Evolutionary conservation across 768 basidiomycete species (phyloP), one percentile per base, ranked within the genome.

Genomic region (Mrakia frigida): DNA sequence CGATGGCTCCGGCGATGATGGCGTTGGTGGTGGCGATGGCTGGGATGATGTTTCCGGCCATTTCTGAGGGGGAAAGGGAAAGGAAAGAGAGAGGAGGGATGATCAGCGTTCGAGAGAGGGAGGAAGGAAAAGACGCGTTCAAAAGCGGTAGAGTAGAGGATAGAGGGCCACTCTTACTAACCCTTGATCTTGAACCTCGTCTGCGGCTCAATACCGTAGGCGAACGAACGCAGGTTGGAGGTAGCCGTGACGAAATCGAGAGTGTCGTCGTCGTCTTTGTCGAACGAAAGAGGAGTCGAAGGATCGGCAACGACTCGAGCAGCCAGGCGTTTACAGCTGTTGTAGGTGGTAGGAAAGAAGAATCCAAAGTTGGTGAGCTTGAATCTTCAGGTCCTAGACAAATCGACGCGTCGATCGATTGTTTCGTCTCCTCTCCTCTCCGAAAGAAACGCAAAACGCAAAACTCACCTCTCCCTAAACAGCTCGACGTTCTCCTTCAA

Each of bases 1-100:
- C 94, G 81, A 98, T 94, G 53, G 96, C 86, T 0, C 96, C 97
- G 0, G 97, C 91, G 79, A 98, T 89, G 83, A 99, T 92, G 14
- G 97, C 97, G 82, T 99, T 99, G 33, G 97, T 99, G 5, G 97
- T 99, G 6, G 97, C 97, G 80, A 99, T 98, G 1, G 97, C 97
- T 9, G 97, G 97, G 79, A 98, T 99, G 81, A 99, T 98, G 84
- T 99, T 99, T 14, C 97, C 97, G 0, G 97, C 97, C 93, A 98
- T 98, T 84, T 98, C 95, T 96, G 82, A 31, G 6, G 10, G 43
- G 43, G 33, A 56, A 33, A 37, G 46, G 37, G n/a, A 25, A 11
- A 59, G 41, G 3, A 31, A 23, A 52, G 31, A 46, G 7, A 41
- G 39, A 18, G 9, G 46, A 10, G 43, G 4, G 10, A 25, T 21